Percentiles rank a stretch among this genome's conserved stretches.
Evolutionary conservation across 1,139 yeast genomes (phyloP).

Genomic region (Suhomyces yuchorum): DNA sequence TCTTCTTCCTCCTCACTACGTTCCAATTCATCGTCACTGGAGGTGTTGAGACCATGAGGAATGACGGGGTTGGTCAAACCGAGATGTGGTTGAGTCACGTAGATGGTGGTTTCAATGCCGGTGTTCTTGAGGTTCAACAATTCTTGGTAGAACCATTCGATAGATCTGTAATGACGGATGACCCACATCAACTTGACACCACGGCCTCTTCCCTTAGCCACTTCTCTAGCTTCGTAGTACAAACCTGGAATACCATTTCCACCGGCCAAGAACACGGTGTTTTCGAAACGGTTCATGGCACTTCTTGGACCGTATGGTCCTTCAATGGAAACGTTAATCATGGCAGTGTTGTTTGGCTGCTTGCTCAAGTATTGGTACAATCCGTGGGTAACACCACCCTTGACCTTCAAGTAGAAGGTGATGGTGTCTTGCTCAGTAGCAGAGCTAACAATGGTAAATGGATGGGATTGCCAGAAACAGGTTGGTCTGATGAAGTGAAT

Average conservation of each 20-base stretch:
- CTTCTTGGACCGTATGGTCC: conserved; percentile 45
- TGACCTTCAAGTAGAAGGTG: conserved; percentile 39
- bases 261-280: conserved; percentile 57
- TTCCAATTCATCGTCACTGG: conserved; percentile 17
- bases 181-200: conserved; percentile 49
- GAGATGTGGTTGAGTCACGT: conserved; percentile 31
- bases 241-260: conserved; percentile 74
- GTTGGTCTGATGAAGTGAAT: conserved; percentile 42
- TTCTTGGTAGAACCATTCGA: conserved; percentile 35
- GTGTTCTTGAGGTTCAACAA: conserved; percentile 31
- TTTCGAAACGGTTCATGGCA: conserved; percentile 52
- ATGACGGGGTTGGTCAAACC: conserved; percentile 23
- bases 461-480: conserved; percentile 61
- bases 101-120: conserved; percentile 36
- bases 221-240: conserved; percentile 34
- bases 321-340: conserved; percentile 37
- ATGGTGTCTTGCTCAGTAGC: conserved; percentile 32
- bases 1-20: conserved; percentile 18
- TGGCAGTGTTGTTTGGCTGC: conserved; percentile 47
- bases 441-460: conserved; percentile 51
- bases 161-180: conserved; percentile 42
- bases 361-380: conserved; percentile 42
- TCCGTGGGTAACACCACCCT: conserved; percentile 41
- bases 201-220: conserved; percentile 21
- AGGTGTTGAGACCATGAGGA: conserved; percentile 9